Base-by-base conservation (phyloP, 208 protist species). In the Trypanosoma theileri region DNA sequence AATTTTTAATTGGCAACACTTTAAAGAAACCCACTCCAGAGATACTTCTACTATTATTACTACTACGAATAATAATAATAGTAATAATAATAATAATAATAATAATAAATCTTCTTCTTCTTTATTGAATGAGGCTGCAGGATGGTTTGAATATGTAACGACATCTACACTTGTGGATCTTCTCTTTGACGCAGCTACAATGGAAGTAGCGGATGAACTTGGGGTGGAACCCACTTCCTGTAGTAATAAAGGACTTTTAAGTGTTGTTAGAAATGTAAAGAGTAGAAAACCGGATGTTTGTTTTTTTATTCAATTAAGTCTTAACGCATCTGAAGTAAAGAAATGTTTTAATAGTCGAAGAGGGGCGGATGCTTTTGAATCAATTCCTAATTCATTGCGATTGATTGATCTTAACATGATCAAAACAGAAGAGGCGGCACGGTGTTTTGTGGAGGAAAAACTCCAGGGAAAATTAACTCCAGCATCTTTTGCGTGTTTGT, bases 121-220 rank as follows among this genome's bases (percentile, higher is more conserved):
- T 26, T 28, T 21, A 19, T 60, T 24, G 14, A 66, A 73, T 12
- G 50, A 75, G 0, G 61, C 55, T 1, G 54, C 52, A 10, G 50
- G 41, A 8, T 77, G 53, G 74, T 74, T 84, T 45, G 57, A 80
- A 46, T 59, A 44, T 62, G 58, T 77, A 24, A 56, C 26, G 4
- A 52, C 59, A 10, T 35, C 60, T 4, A 48, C 35, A 41, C 35
- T 83, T 19, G 66, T 75, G 12, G 14, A 63, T 12, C 69, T 71
- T 58, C 40, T 86, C 6, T 86, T 83, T 54, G 28, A 71, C 24
- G 66, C 70, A 12, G 70, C 67, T 0, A 48, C 71, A 31, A 67
- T 69, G 45, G 81, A 86, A 54, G 77, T 83, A 19, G 26, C 45
- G n/a, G 81, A 83, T 52, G 81, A 86, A 46, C 31, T 83, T 45